Evolutionary conservation across 129 eudicot genomes (phyloP).

Genomic region (Pittosporum tobira): DNA sequence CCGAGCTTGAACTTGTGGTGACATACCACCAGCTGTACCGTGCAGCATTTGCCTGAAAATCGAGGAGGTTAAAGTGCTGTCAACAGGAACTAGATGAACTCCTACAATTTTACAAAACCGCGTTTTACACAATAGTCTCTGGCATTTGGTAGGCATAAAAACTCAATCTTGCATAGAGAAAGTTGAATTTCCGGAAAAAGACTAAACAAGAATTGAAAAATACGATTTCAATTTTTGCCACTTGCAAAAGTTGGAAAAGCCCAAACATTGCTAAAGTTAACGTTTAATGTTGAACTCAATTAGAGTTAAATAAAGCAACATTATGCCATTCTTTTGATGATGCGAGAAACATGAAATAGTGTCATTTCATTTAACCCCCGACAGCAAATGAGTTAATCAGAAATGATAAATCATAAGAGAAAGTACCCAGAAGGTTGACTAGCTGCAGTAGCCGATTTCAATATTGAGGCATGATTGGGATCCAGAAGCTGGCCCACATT

Average conservation of each 20-base stretch:
- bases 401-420: background rate
- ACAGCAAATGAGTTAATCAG: background rate
- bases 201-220: background rate
- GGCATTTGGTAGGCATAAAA: background rate
- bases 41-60: slow-evolving; percentile 83
- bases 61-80: background rate
- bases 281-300: too few relatives aligned
- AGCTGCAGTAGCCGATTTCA: slow-evolving; percentile 73
- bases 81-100: background rate
- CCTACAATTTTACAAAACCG: background rate
- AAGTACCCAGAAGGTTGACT: slow-evolving; percentile 89
- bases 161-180: background rate
- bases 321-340: background rate
- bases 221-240: too few relatives aligned
- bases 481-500: slow-evolving; percentile 78
- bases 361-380: background rate
- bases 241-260: background rate
- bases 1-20: slow-evolving; percentile 86
- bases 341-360: too few relatives aligned
- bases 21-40: slow-evolving; percentile 76
- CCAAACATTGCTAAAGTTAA: background rate
- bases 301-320: background rate
- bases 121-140: background rate
- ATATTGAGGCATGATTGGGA: slow-evolving; percentile 69
- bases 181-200: background rate